These are phyloP conservation scores for Mycogone perniciosa DNA, from an alignment of 2,329 filamentous ascomycete genomes.

Conservation along the genomic window DNA sequence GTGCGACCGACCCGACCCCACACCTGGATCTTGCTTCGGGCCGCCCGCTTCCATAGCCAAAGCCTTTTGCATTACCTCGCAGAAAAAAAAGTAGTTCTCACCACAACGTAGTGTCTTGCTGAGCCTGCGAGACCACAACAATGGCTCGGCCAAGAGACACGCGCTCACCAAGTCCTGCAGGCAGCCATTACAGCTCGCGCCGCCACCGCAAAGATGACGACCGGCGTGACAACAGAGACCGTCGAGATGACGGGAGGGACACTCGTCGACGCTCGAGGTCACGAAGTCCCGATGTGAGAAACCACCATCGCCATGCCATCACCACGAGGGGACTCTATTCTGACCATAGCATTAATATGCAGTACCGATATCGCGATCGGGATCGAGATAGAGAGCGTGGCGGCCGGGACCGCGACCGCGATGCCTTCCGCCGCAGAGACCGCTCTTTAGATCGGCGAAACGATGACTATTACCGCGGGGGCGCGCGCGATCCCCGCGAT, in stretches of 20 bases:
- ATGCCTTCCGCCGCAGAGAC: constrained; percentile 59
- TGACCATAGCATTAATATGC: constrained; percentile 32
- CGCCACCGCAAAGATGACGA: constrained; percentile 58
- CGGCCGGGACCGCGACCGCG: constrained; percentile 41
- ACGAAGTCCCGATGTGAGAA: constrained; percentile 57
- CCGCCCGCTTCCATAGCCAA: background rate
- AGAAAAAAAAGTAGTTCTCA: constrained; percentile 33
- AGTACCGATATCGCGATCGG: constrained; percentile 54
- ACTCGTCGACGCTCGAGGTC: constrained; percentile 53
- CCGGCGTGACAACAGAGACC: constrained; percentile 46
- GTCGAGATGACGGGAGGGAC: constrained; percentile 44
- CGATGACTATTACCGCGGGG: constrained; percentile 57
- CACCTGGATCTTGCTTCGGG: too few relatives aligned
- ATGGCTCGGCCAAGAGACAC: constrained; percentile 62
- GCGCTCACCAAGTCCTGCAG: constrained; percentile 91
- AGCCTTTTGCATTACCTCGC: constrained; percentile 2
- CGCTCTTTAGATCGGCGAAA: constrained; percentile 62
- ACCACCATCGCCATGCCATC: background rate
- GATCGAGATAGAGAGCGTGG: constrained; percentile 47
- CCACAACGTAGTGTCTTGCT: constrained; percentile 33
- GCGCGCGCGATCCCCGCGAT: constrained; percentile 48
- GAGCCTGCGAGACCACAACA: constrained; percentile 35
- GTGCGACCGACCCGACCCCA: background rate
- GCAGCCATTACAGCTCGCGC: constrained; percentile 70
- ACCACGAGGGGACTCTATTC: constrained; percentile 22